Percentiles rank a stretch among this genome's conserved stretches.
These are phyloP conservation scores for Venturia asperata DNA, from an alignment of 2,329 filamentous ascomycete genomes.

Conservation along the genomic window DNA sequence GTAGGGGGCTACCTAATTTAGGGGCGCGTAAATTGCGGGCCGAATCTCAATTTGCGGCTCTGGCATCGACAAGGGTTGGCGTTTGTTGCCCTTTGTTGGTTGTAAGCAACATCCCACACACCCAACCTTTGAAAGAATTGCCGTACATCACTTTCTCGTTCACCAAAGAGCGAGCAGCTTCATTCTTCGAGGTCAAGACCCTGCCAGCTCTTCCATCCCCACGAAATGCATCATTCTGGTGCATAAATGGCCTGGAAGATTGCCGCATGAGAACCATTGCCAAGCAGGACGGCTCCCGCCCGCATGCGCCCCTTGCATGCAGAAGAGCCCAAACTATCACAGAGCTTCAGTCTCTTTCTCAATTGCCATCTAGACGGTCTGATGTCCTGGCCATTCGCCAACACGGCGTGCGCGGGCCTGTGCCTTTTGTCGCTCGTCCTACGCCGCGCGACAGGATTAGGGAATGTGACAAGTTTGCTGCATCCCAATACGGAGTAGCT, in stretches of 20 bases:
- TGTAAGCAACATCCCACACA: no score
- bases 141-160: no score
- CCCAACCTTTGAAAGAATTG: no score
- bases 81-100: not conserved
- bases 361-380: not conserved
- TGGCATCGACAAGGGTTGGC: not conserved
- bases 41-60: not conserved
- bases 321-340: not conserved
- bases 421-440: not conserved
- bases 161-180: no score
- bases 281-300: not conserved
- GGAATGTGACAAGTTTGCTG: not conserved
- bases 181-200: no score
- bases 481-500: not conserved
- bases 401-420: not conserved
- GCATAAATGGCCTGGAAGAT: not conserved
- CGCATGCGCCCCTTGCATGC: not conserved
- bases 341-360: not conserved
- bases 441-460: not conserved
- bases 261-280: not conserved
- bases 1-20: not conserved
- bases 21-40: constrained; percentile 1
- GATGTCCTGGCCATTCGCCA: not conserved
- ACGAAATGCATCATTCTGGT: not conserved
- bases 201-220: not conserved